Evolutionary conservation across 176 grass and related monocot genomes (phyloP).

Genomic region (Aegilops bicornis): DNA sequence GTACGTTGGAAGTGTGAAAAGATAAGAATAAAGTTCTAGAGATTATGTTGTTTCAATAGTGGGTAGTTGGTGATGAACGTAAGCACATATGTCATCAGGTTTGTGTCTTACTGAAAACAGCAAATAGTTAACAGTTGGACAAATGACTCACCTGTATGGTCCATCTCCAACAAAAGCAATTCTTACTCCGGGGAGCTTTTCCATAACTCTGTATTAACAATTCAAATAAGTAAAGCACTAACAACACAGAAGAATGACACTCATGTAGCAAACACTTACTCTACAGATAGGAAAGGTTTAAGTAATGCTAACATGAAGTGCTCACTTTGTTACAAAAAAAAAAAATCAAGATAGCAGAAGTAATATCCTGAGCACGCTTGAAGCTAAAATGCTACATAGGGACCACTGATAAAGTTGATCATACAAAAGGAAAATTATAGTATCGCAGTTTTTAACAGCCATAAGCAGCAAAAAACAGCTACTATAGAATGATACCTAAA

Average conservation of each 20-base stretch:
- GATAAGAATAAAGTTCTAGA: constrained; percentile 15
- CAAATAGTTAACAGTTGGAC: not conserved
- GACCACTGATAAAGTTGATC: constrained; percentile 16
- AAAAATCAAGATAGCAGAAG: not conserved
- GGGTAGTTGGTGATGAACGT: constrained; percentile 16
- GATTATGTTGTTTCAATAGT: not conserved
- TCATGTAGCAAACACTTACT: constrained; percentile 9
- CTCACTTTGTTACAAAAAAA: not conserved
- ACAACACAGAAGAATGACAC: not conserved
- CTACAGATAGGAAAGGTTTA: constrained; percentile 3
- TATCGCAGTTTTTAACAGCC: not conserved
- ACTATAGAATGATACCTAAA: constrained; percentile 11
- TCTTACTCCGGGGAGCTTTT: constrained; percentile 77
- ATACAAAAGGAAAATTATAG: not conserved
- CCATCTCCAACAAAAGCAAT: constrained; percentile 96
- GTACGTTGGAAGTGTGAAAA: not conserved
- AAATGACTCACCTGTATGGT: constrained; percentile 71
- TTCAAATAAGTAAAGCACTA: constrained; percentile 31
- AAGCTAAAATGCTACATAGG: constrained; percentile 14
- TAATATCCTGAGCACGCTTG: not conserved
- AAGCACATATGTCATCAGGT: not conserved
- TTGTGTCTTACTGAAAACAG: constrained; percentile 16
- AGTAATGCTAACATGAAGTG: not conserved
- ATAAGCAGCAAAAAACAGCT: constrained; percentile 12
- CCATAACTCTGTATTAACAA: constrained; percentile 77